Percentiles rank a stretch among this genome's conserved stretches.
These are phyloP conservation scores for Thelonectria discophora DNA, from an alignment of 2,329 filamentous ascomycete genomes.

Conservation along the genomic window DNA sequence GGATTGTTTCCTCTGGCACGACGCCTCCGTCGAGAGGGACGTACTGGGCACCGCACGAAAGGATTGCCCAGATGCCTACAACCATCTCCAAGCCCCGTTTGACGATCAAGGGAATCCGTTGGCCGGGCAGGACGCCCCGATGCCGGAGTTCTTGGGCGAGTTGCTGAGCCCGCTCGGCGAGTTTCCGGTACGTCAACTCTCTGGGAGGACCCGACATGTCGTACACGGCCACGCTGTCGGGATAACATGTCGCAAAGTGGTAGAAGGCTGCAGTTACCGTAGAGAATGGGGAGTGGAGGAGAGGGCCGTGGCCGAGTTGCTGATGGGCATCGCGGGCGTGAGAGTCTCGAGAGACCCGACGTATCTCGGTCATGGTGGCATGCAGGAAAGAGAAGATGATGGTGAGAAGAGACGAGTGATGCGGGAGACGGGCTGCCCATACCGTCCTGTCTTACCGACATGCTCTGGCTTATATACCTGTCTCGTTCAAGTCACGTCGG, in stretches of 20 bases:
- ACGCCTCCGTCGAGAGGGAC: constrained; percentile 66
- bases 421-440: constrained; percentile 4
- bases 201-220: constrained; percentile 44
- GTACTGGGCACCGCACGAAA: constrained; percentile 67
- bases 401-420: constrained; percentile 22
- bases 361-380: constrained; percentile 22
- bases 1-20: constrained; percentile 57
- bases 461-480: constrained; percentile 22
- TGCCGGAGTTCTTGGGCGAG: constrained; percentile 52
- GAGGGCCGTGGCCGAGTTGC: constrained; percentile 32
- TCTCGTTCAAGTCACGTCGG: not conserved
- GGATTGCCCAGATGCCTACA: constrained; percentile 63
- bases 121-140: constrained; percentile 53
- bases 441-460: not conserved
- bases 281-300: constrained; percentile 46
- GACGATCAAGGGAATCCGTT: constrained; percentile 64
- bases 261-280: constrained; percentile 52
- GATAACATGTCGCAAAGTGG: constrained; percentile 48
- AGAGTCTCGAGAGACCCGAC: constrained; percentile 10
- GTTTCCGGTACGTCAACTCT: constrained; percentile 56
- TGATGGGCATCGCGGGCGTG: constrained; percentile 9
- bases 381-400: constrained; percentile 2
- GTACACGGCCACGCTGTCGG: constrained; percentile 51
- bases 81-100: constrained; percentile 65
- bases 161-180: constrained; percentile 53